Evolutionary conservation across 2,329 filamentous ascomycete genomes (phyloP).

Genomic region (Coniochaeta hoffmannii): DNA sequence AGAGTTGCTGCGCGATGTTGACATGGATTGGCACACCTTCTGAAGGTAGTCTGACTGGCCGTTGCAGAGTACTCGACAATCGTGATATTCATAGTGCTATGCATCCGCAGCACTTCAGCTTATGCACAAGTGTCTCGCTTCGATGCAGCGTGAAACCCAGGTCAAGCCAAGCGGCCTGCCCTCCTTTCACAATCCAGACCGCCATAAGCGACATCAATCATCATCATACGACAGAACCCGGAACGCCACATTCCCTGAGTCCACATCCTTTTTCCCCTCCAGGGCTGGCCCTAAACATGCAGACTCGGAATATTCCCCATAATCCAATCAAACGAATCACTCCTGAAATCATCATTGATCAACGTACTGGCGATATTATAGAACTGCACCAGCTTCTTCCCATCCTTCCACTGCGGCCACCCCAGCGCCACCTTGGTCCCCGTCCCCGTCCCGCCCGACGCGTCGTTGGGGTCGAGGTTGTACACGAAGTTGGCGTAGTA

Average conservation of each 20-base stretch:
- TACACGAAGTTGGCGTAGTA: conserved; percentile 71
- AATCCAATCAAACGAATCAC: conserved; percentile 15
- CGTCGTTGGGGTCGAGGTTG: conserved; percentile 59
- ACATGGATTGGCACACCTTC: neutral
- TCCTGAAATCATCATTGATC: conserved; percentile 21
- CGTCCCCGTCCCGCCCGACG: conserved; percentile 15
- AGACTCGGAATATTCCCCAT: conserved; percentile 10
- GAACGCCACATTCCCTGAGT: neutral
- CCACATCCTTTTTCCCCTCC: neutral
- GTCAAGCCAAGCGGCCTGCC: neutral
- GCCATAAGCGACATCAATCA: neutral
- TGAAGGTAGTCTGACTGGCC: no score
- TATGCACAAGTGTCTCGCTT: neutral
- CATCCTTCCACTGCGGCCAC: conserved; percentile 34
- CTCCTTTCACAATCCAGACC: neutral
- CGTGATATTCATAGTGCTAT: neutral
- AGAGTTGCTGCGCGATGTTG: neutral
- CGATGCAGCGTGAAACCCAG: neutral
- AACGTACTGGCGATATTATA: conserved; percentile 13
- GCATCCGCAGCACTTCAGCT: neutral
- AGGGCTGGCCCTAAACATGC: neutral
- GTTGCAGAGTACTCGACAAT: neutral
- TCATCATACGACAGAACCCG: neutral
- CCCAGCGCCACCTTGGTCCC: conserved; percentile 25
- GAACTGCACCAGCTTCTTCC: conserved; percentile 44